Evolutionary conservation across 768 basidiomycete genomes (phyloP).

Genomic region (Serendipita sp.): DNA sequence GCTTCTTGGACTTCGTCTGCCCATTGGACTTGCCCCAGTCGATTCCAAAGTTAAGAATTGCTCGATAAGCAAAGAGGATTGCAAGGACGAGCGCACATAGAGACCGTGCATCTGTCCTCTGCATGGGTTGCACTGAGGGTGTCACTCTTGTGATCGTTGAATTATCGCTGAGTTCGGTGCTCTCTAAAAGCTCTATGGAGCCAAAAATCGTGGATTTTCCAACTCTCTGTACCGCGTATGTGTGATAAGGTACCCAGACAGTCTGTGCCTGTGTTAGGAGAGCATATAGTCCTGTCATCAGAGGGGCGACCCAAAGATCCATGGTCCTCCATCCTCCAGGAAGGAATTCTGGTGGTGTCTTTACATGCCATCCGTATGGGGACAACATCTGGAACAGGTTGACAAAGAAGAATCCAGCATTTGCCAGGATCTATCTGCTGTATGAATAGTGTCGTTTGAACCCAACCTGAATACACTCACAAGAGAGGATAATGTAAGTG

Average conservation of each 20-base stretch:
- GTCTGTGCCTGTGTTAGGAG: constrained; percentile 77
- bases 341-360: constrained; percentile 64
- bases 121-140: constrained; percentile 35
- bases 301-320: constrained; percentile 74
- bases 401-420: constrained; percentile 66
- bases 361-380: constrained; percentile 47
- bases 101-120: constrained; percentile 35
- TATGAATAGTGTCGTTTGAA: background rate
- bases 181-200: constrained; percentile 32
- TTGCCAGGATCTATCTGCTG: constrained; percentile 40
- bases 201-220: constrained; percentile 41
- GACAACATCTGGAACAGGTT: constrained; percentile 62
- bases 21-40: background rate
- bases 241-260: constrained; percentile 27
- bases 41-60: constrained; percentile 41
- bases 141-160: constrained; percentile 22
- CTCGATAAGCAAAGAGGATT: constrained; percentile 42
- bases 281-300: constrained; percentile 62
- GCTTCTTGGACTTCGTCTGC: background rate
- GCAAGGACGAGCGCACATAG: constrained; percentile 53
- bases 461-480: constrained; percentile 25
- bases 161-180: constrained; percentile 16
- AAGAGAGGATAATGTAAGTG: constrained; percentile 55
- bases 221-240: constrained; percentile 7
- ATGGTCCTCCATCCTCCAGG: constrained; percentile 74